Percentiles rank a stretch among this genome's conserved stretches.
phyloP scores from a whole-genome alignment of 2,329 filamentous ascomycete species.

The Tolypocladium amazonense region DNA sequence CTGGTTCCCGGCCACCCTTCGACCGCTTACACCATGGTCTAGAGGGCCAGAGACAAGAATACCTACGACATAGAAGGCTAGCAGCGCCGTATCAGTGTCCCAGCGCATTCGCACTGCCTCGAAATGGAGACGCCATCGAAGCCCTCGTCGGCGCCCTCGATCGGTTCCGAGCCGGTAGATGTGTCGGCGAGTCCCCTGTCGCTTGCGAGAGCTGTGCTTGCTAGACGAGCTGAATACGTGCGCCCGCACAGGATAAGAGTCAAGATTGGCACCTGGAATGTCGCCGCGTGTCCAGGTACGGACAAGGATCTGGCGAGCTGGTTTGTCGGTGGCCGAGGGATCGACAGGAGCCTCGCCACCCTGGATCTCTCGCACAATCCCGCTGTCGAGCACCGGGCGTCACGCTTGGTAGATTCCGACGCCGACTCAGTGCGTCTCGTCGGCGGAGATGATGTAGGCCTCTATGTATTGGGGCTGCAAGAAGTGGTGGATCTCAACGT shows the following conservation, averaged over 20 bases:
- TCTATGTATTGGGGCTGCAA: slow-evolving; percentile 86
- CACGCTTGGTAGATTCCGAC: slow-evolving; percentile 23
- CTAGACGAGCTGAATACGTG: slow-evolving; percentile 70
- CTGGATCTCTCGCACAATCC: slow-evolving; percentile 33
- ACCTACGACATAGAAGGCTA: slow-evolving; percentile 13
- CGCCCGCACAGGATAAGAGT: slow-evolving; percentile 64
- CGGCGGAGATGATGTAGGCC: slow-evolving; percentile 60
- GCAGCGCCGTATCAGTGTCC: slow-evolving; percentile 9
- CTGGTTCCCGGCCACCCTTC: not conserved
- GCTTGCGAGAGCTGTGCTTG: slow-evolving; percentile 56
- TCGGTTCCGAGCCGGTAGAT: slow-evolving; percentile 32
- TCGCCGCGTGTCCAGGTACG: slow-evolving; percentile 71
- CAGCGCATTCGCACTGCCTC: slow-evolving; percentile 2
- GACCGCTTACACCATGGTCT: slow-evolving; percentile 20
- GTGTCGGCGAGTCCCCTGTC: slow-evolving; percentile 39
- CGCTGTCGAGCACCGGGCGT: slow-evolving; percentile 19
- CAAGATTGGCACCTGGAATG: slow-evolving; percentile 94
- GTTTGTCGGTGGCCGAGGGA: slow-evolving; percentile 71
- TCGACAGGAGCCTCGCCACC: slow-evolving; percentile 52
- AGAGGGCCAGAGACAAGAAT: slow-evolving; percentile 14
- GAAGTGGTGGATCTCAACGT: slow-evolving; percentile 83
- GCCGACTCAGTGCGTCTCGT: slow-evolving; percentile 31
- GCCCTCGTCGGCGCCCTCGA: slow-evolving; percentile 21
- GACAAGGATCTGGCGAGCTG: slow-evolving; percentile 81
- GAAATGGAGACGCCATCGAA: slow-evolving; percentile 16